phyloP scores from a whole-genome alignment of 2,329 filamentous ascomycete genomes.

The Beauveria sp. region DNA sequence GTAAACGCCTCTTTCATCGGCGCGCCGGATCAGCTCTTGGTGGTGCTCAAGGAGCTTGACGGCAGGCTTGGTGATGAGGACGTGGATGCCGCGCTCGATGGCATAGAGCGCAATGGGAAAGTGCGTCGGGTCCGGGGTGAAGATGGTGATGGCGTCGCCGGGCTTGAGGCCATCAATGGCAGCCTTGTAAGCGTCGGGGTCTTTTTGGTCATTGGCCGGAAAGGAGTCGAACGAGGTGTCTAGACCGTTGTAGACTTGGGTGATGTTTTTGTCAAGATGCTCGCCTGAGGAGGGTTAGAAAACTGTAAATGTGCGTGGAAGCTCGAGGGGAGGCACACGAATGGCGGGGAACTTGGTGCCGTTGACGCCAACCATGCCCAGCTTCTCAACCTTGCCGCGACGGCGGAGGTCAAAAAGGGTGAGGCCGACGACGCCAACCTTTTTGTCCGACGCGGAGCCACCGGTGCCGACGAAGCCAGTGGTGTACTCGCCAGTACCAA shows the following conservation, averaged over 20 bases:
- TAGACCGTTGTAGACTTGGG: constrained; percentile 77
- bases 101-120: constrained; percentile 89
- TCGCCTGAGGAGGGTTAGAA: constrained; percentile 45
- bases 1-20: constrained; percentile 69
- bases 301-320: too few species aligned
- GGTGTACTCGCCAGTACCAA: constrained; percentile 94
- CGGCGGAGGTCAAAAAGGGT: constrained; percentile 84
- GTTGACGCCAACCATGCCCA: constrained; percentile 86
- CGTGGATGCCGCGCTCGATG: constrained; percentile 79
- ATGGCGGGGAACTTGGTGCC: constrained; percentile 89
- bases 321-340: constrained; percentile 43
- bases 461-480: constrained; percentile 85
- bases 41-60: constrained; percentile 80
- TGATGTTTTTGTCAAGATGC: constrained; percentile 83
- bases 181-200: constrained; percentile 77
- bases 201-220: constrained; percentile 63
- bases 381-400: constrained; percentile 76
- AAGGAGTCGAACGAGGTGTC: constrained; percentile 82
- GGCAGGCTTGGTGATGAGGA: constrained; percentile 89
- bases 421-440: constrained; percentile 86
- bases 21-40: constrained; percentile 63
- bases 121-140: constrained; percentile 90
- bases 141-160: constrained; percentile 89
- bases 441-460: constrained; percentile 85
- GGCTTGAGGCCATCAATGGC: constrained; percentile 77